These are phyloP conservation scores for Primulina tabacum DNA, from an alignment of 257 asterid genomes.

Conservation along the genomic window DNA sequence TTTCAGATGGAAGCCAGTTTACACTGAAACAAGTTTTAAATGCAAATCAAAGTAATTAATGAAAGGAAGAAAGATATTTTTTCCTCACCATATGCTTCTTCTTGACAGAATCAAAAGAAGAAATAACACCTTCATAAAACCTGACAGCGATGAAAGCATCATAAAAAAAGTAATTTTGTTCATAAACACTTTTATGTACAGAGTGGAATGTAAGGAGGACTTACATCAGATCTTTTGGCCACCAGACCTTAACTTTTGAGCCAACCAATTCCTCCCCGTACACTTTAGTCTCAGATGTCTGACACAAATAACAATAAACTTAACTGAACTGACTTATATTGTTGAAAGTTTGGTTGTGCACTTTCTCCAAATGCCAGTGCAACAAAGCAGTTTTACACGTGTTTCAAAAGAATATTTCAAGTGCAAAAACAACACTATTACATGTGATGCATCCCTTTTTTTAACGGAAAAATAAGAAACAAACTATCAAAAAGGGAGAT, in stretches of 20 bases:
- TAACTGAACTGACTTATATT: neutral
- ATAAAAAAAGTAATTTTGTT: neutral
- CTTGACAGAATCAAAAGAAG: slow-evolving; percentile 60
- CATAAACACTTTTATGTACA: slow-evolving; percentile 5
- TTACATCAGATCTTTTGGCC: slow-evolving; percentile 81
- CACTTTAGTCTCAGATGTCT: slow-evolving; percentile 50
- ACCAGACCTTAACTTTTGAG: slow-evolving; percentile 75
- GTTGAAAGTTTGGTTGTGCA: too few relatives aligned
- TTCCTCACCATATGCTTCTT: slow-evolving; percentile 72
- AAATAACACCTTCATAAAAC: slow-evolving; percentile 74
- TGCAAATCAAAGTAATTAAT: slow-evolving; percentile 14
- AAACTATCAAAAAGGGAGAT: neutral
- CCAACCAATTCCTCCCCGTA: slow-evolving; percentile 65
- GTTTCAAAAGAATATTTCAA: slow-evolving; percentile 6
- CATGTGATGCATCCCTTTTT: neutral
- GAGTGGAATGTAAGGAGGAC: slow-evolving; percentile 29
- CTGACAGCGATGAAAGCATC: slow-evolving; percentile 42
- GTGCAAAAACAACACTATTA: neutral
- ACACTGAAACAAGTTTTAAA: slow-evolving; percentile 12
- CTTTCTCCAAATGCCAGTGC: slow-evolving; percentile 5
- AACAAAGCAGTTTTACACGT: slow-evolving; percentile 6
- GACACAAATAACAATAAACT: slow-evolving; percentile 24
- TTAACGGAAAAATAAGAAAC: neutral
- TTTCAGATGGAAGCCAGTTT: slow-evolving; percentile 19
- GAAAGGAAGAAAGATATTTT: slow-evolving; percentile 27